phyloP scores from a whole-genome alignment of 768 basidiomycete genomes.

The Gymnopilus junonius region DNA sequence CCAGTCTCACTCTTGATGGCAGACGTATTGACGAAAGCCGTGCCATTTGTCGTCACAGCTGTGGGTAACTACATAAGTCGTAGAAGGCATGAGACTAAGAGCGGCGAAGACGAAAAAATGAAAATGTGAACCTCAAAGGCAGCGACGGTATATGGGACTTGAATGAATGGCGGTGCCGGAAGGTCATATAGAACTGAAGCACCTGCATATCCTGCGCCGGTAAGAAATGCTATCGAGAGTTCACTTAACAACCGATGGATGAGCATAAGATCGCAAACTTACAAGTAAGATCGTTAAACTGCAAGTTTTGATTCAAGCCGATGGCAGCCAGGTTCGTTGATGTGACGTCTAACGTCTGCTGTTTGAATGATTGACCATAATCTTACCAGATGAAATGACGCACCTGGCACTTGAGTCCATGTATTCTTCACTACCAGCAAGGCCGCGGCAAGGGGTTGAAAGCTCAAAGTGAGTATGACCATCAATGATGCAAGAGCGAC shows the following conservation, averaged over 20 bases:
- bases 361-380: not conserved
- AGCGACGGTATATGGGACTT: conserved; percentile 47
- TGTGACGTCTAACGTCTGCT: conserved; percentile 33
- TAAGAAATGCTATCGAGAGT: conserved; percentile 45
- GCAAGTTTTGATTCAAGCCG: conserved; percentile 47
- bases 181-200: conserved; percentile 52
- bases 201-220: conserved; percentile 59
- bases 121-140: conserved; percentile 48
- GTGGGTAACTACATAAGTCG: conserved; percentile 41
- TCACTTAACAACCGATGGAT: not conserved
- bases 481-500: conserved; percentile 54
- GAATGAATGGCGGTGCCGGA: conserved; percentile 49
- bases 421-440: conserved; percentile 52
- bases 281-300: conserved; percentile 55
- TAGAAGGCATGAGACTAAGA: not conserved
- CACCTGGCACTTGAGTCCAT: conserved; percentile 47
- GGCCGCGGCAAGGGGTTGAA: conserved; percentile 58
- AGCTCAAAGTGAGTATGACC: conserved; percentile 48
- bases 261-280: conserved; percentile 15
- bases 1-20: conserved; percentile 49
- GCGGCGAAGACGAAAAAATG: not conserved
- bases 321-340: conserved; percentile 41
- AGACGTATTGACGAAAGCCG: conserved; percentile 51
- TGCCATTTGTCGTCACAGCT: conserved; percentile 44
- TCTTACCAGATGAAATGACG: conserved; percentile 1